These are phyloP conservation scores for Tricholoma furcatifolium DNA, from an alignment of 768 basidiomycete species.

Conservation along the genomic window DNA sequence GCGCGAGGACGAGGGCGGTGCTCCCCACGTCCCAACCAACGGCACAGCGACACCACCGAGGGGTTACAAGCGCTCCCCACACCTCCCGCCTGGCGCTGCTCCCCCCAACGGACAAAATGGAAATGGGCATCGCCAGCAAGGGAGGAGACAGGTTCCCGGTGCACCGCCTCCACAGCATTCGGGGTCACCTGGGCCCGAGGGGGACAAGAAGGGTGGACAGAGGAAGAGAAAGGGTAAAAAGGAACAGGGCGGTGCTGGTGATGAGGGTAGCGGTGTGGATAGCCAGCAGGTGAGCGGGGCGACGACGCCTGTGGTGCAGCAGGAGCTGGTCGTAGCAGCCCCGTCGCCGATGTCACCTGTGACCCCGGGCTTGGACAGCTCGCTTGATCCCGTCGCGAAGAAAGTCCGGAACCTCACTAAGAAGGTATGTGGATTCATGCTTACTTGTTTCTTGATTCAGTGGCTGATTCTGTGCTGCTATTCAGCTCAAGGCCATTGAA, in stretches of 20 bases:
- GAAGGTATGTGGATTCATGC: conserved; percentile 59
- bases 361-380: conserved; percentile 53
- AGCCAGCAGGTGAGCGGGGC: conserved; percentile 19
- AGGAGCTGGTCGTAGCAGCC: conserved; percentile 17
- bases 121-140: conserved; percentile 10
- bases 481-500: conserved; percentile 95
- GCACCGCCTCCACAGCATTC: conserved; percentile 38
- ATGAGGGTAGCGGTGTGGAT: conserved; percentile 37
- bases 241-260: conserved; percentile 39
- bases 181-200: conserved; percentile 40
- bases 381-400: conserved; percentile 76
- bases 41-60: conserved; percentile 61
- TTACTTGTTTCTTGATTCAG: background rate
- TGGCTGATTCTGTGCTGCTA: conserved; percentile 1
- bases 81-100: conserved; percentile 43
- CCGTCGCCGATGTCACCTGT: conserved; percentile 39
- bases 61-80: conserved; percentile 56
- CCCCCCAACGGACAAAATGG: conserved; percentile 26
- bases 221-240: conserved; percentile 50
- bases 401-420: conserved; percentile 94
- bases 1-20: conserved; percentile 87
- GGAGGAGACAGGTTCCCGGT: conserved; percentile 73
- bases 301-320: conserved; percentile 10
- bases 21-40: conserved; percentile 46
- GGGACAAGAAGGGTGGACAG: conserved; percentile 24